Evolutionary conservation across 2,329 filamentous ascomycete species (phyloP).

Genomic region (Samsoniella hepiali): DNA sequence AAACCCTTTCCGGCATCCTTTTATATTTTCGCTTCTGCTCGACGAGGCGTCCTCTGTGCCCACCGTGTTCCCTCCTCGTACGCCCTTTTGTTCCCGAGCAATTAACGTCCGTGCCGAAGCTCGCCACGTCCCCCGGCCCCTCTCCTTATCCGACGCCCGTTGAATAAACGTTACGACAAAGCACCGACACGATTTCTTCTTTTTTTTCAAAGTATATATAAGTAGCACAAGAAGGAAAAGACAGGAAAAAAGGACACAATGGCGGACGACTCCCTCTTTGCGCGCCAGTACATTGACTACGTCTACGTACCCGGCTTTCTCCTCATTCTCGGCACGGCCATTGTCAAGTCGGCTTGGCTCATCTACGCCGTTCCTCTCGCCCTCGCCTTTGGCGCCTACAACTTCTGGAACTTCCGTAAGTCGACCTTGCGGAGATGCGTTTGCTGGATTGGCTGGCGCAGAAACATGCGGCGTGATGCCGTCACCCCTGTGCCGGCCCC

Average conservation of each 20-base stretch:
- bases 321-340: conserved; percentile 69
- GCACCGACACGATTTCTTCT: neutral
- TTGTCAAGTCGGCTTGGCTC: conserved; percentile 76
- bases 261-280: conserved; percentile 35
- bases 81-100: neutral
- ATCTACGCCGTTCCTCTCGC: conserved; percentile 68
- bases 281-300: conserved; percentile 68
- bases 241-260: conserved; percentile 13
- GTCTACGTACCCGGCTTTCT: conserved; percentile 82
- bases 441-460: neutral
- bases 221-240: neutral
- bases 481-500: neutral
- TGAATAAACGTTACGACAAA: neutral
- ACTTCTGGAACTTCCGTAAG: conserved; percentile 70
- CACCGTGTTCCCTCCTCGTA: neutral
- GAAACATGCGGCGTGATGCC: neutral
- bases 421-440: conserved; percentile 23
- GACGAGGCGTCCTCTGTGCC: neutral
- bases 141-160: neutral
- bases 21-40: neutral
- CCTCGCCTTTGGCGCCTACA: conserved; percentile 63
- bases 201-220: neutral
- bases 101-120: neutral
- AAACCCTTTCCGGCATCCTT: neutral
- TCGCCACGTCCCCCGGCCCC: neutral